Conservation (phyloP, 352 stramenopile genomes). For the Globisporangium paroecandrum region DNA sequence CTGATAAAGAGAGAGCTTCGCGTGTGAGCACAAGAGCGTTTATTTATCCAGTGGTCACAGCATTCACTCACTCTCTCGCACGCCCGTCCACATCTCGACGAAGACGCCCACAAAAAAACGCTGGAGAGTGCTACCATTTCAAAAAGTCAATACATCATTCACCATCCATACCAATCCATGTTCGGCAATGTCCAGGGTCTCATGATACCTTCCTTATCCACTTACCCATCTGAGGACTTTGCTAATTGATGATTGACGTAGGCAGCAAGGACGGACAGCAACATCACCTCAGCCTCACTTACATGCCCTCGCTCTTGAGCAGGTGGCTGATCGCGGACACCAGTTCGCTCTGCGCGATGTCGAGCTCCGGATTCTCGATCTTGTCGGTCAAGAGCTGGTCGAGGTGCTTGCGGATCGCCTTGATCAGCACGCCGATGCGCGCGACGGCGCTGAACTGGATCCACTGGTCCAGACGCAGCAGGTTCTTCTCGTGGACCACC, state of each 20-base stretch:
- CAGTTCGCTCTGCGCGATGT: slow-evolving; percentile 86
- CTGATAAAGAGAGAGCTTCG: not conserved
- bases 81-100: not conserved
- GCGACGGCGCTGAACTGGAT: slow-evolving; percentile 93
- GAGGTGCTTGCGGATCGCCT: slow-evolving; percentile 92
- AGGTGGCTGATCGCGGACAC: slow-evolving; percentile 78
- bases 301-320: slow-evolving; percentile 83
- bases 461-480: slow-evolving; percentile 86
- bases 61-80: not conserved
- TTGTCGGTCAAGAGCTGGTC: slow-evolving; percentile 93
- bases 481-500: slow-evolving; percentile 90
- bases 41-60: slow-evolving; percentile 10
- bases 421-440: slow-evolving; percentile 95
- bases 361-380: slow-evolving; percentile 90
- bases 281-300: not conserved
- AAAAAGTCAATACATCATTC: not conserved
- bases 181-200: not conserved
- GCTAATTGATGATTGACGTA: not conserved
- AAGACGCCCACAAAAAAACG: not conserved
- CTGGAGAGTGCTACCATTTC: not conserved
- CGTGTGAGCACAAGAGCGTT: slow-evolving; percentile 1
- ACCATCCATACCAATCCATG: not conserved
- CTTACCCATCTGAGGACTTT: not conserved
- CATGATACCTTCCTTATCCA: not conserved
- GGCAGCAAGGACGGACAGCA: not conserved